Evolutionary conservation across 2,329 filamentous ascomycete genomes (phyloP), one percentile per base, ranked within the genome.

Genomic region (Alternaria ethzedia): DNA sequence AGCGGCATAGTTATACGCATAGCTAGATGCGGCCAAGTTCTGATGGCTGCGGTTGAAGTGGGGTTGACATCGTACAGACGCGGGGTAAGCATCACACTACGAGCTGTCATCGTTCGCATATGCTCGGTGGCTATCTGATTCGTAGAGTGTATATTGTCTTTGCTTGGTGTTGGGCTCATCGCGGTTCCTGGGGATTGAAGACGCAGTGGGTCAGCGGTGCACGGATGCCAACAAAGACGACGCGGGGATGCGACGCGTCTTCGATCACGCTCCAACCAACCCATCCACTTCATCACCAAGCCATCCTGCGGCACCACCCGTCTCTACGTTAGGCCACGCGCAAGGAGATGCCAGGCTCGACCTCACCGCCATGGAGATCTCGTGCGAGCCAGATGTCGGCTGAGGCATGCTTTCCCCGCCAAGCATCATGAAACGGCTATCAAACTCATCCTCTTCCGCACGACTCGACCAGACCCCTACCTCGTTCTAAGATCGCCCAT

Each of bases 401-500:
- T 67, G 55, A 70, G 64, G 68, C 66, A 70, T 49, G 30, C 57
- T 45, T 59, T 45, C 63, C 46, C 54, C 59, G 64, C 68, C 68
- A 70, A 70, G 68, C 47, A 17, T 63, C 52, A 54, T 67, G 68
- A 70, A 70, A 70, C 68, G 28, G 59, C 46, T 54, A 57, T 64
- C 66, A 70, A 70, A 70, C 68, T 28, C 61, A 50, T 21, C 55
- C 32, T 54, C 52, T 57, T 36, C 64, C 54, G 51, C 64, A 63
- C 54, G 43, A 62, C 59, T 50, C 58, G 54, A 30, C 44, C 23
- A 45, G 46, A 63, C 52, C 54, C 62, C 66, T 64, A 50, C 55
- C 32, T 49, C 36, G 50, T 56, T 57, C 57, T 46, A 63, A 49
- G 63, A 66, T 66, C 57, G 36, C 56, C 52, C 26, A 61, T 54